Base-by-base conservation (phyloP, 2,329 filamentous ascomycete genomes). In the Talaromyces marneffei region DNA sequence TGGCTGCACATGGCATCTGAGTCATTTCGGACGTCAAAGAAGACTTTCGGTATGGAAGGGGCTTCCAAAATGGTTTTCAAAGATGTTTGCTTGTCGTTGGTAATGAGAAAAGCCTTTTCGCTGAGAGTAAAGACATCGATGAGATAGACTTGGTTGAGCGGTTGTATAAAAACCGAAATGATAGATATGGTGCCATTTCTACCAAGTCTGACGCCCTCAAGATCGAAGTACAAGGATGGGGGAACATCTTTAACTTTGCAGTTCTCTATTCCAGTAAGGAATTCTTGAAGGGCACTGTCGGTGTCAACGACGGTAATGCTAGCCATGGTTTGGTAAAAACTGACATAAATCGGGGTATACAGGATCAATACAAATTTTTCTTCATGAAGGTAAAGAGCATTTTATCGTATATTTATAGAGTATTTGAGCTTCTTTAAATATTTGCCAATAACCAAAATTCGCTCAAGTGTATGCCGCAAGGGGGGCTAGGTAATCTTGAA, bases 1-100 rank as follows among this genome's bases (percentile, higher is more conserved):
- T 77, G 79, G 48, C 46, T 67, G 66, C 75, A 83, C 0, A 87
- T 69, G 0, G 83, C 83, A 65, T 86, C 80, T 0, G 84, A 83
- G 65, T 85, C 82, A 64, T 82, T 83, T 2, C 83, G 80, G 16
- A 87, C 74, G 62, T 87, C 84, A 65, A 85, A 86, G 62, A 86
- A 77, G 31, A 81, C 79, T 64, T 86, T 86, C 0, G 72, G 69
- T 16, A 81, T 78, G 0, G 52, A 8, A 0, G 63, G 6, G 0
- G 73, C 76, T 68, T 85, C 79, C 0, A 85, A 68, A 9, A 85
- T 23, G n/a, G 18, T 42, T 4, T 42, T 42, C n/a, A 42, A 42
- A 10, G 39, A 42, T 7, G 18, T 42, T 8, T 10, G 2, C 1
- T 42, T 42, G 39, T 4, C 1, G 39, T 20, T 42, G 39, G 39